Evolutionary conservation across 2,329 filamentous ascomycete species (phyloP), one percentile per base, ranked within the genome.

Genomic region (Drechslera avenae): DNA sequence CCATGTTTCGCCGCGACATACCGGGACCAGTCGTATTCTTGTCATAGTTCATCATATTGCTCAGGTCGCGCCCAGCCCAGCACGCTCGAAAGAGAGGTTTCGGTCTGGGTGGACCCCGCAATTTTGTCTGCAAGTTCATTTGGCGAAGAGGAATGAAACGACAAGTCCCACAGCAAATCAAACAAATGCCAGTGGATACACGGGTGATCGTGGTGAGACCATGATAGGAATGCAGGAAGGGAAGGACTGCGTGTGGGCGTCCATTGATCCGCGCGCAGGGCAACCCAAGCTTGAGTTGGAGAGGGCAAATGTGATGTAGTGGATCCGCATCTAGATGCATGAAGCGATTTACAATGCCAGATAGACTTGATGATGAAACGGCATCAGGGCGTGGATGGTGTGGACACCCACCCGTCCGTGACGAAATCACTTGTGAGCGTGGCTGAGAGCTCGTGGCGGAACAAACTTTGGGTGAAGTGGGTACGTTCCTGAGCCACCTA

Each of bases 401-500:
- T 28, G 34, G 23, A 26, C 17, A 30, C 36, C 30, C 45, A 30
- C 33, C 23, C 19, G 21, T 47, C 34, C 28, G 34, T 39, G 43
- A 49, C 17, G 39, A 49, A 21, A 23, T 42, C 17, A 23, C 39
- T 43, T 18, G 19, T 49, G 3, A 16, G 43, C 31, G 23, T 19
- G 39, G 46, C 31, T 42, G 32, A 18, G 30, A 17, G 26, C 13
- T 13, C 13, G 32, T 43, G 39, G 46, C 31, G 28, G 32, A 42
- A 43, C 26, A 35, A 45, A 46, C 42, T 39, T 41, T 28, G 21
- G 21, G 21, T 36, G 36, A 31, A 16, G 31, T 46, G 23, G 23
- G 17, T 31, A 31, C 31, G 48, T 46, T 28, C 36, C 48, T 51
- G 36, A 32, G 16, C 42, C 40, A 46, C 23, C 12, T 36, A 28